A percentile compares a stretch with the other conserved stretches of the same genome.
These are phyloP conservation scores for Aegle marmelos DNA, from an alignment of 345 rosid genomes.

Conservation along the genomic window DNA sequence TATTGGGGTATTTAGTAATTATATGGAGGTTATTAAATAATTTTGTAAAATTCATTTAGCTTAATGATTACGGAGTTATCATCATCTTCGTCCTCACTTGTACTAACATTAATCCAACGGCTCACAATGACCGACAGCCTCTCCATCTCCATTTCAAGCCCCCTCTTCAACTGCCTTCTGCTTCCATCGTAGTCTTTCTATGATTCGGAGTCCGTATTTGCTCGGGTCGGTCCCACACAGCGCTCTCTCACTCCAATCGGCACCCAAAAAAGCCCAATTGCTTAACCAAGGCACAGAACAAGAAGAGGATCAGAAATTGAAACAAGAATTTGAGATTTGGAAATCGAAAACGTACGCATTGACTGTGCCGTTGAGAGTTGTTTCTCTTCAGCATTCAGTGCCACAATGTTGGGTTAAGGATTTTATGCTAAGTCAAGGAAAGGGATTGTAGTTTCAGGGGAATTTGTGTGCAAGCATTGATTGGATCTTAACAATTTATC, in stretches of 20 bases:
- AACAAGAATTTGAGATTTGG: conserved; percentile 65
- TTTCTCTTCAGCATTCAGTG: conserved; percentile 70
- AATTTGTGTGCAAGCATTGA: conserved; percentile 53
- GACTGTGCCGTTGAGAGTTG: conserved; percentile 63
- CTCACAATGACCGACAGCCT: background rate
- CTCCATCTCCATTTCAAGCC: background rate
- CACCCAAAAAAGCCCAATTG: background rate
- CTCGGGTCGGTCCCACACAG: conserved; percentile 40
- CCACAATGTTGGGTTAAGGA: conserved; percentile 97
- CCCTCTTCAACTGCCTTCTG: too few species aligned
- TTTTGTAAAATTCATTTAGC: too few species aligned
- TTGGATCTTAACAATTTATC: conserved; percentile 52
- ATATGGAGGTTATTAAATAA: too few species aligned
- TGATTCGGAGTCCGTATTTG: conserved; percentile 40
- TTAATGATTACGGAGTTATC: too few species aligned
- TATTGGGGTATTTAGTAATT: too few species aligned
- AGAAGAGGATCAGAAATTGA: conserved; percentile 38
- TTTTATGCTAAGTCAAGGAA: conserved; percentile 71
- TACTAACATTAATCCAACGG: background rate
- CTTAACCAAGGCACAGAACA: background rate
- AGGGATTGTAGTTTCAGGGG: conserved; percentile 52
- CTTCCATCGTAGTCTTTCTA: conserved; percentile 17
- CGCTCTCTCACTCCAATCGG: background rate
- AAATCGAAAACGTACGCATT: conserved; percentile 67
- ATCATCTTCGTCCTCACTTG: too few species aligned